A percentile compares a stretch with the other conserved stretches of the same genome.
phyloP scores from a whole-genome alignment of 164 flowering plant genomes.

The Dillenia turbinata region DNA sequence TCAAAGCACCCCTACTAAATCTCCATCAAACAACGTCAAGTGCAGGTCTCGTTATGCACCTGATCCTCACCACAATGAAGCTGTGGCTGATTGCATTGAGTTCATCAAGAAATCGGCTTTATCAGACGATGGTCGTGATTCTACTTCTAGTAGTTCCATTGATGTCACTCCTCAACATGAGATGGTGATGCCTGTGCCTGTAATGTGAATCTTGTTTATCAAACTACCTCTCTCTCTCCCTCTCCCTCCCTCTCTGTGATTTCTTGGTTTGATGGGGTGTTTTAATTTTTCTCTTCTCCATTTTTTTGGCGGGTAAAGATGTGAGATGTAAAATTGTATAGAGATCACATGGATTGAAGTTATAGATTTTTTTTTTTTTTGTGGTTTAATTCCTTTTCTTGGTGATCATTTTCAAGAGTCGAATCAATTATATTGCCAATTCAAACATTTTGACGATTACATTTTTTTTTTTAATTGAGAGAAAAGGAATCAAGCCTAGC shows the following conservation, averaged over 20 bases:
- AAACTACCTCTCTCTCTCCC: background rate
- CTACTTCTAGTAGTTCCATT: constrained; percentile 6
- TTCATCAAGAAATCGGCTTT: constrained; percentile 60
- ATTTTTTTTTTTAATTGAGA: too few species aligned
- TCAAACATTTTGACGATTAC: too few species aligned
- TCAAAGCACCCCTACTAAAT: background rate
- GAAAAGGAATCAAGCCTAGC: too few species aligned
- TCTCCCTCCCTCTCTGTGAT: background rate
- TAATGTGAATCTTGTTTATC: constrained; percentile 13
- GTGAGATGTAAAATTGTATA: background rate
- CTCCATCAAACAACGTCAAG: background rate
- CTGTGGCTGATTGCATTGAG: constrained; percentile 83
- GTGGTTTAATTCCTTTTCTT: background rate
- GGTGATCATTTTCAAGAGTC: too few species aligned
- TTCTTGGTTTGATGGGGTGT: background rate
- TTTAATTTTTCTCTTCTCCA: background rate
- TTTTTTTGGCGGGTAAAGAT: background rate
- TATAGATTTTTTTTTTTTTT: background rate
- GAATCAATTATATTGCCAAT: too few species aligned
- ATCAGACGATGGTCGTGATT: constrained; percentile 8
- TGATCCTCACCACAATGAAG: constrained; percentile 61
- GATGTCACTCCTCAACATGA: constrained; percentile 2
- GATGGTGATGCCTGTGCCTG: constrained; percentile 18
- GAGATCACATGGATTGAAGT: background rate
- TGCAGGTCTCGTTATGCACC: constrained; percentile 9